Evolutionary conservation across 73 alveolate species (phyloP), one percentile per base, ranked within the genome.

Genomic region (Blepharisma japonicum): DNA sequence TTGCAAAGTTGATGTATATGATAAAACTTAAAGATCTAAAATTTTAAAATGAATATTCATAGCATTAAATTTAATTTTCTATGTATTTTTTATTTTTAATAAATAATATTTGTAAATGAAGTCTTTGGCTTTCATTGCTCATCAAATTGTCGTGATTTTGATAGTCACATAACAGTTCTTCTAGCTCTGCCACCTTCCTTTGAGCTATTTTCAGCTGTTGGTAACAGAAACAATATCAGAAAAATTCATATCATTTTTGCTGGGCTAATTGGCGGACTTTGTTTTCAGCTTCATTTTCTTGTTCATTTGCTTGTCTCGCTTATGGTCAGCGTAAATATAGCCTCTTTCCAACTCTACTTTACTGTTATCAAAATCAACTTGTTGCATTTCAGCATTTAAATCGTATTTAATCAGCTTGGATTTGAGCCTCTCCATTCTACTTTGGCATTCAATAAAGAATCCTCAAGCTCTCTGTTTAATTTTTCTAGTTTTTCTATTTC

Each of bases 401-500:
- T 92, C 96, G 56, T 82, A 82, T 68, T 90, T 87, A 6, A 87
- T 83, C 83, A 92, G 82, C 74, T 92, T 95, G 20, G 94, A 83
- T 55, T 92, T 92, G 74, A 92, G 88, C 71, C 96, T 86, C 68
- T 92, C 98, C 21, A 86, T 81, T 92, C 98, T 50, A 93, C 94
- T 54, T 92, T 89, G 9, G 96, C 93, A 48, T 70, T 83, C 6
- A 89, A 82, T 1, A 89, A 66, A 0, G 94, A 93, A 83, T 89
- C 95, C 61, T 89, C 85, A 39, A 78, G 54, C 61, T 91, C 94
- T 77, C 94, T 89, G 79, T 91, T 89, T 80, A 95, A 92, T 56
- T 85, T 89, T 89, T 93, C 93, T 47, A 96, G 83, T 79, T 95
- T 90, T 76, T 94, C 96, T n/a, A 94, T 86, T 80, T 96, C 99